Conservation (phyloP, 352 stramenopile species). For the Phytophthora fragariaefolia region DNA sequence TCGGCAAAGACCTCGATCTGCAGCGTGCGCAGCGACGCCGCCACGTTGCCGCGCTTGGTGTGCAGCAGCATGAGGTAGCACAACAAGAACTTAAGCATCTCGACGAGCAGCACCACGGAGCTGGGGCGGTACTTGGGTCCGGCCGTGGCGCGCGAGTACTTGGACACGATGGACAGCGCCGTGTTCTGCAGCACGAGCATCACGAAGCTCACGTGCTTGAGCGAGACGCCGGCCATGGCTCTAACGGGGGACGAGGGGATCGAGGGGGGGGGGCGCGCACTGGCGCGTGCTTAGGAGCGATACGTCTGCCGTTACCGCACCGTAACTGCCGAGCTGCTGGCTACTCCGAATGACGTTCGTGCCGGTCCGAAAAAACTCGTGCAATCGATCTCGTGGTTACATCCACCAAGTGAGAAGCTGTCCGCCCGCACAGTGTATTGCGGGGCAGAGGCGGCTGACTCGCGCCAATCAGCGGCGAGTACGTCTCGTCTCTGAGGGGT, state of each 20-base stretch:
- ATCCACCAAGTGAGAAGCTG: background rate
- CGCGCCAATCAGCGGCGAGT: slow-evolving; percentile 23
- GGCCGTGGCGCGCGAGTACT: slow-evolving; percentile 77
- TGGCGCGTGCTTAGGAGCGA: background rate
- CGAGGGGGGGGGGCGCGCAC: no score
- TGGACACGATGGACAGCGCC: slow-evolving; percentile 86
- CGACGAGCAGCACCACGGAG: slow-evolving; percentile 83
- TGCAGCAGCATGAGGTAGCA: slow-evolving; percentile 79
- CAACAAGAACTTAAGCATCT: slow-evolving; percentile 83
- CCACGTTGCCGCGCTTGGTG: slow-evolving; percentile 65
- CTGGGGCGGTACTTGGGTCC: slow-evolving; percentile 86
- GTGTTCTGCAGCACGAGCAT: slow-evolving; percentile 91
- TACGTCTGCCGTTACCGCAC: slow-evolving; percentile 19
- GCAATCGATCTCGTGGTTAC: background rate
- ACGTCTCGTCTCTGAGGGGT: slow-evolving; percentile 7
- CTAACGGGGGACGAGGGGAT: background rate
- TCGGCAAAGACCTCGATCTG: slow-evolving; percentile 85
- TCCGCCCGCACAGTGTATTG: background rate
- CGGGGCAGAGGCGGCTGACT: background rate
- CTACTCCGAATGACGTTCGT: slow-evolving; percentile 11
- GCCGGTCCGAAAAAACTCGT: slow-evolving; percentile 1
- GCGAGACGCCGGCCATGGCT: slow-evolving; percentile 41
- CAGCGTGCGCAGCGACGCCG: slow-evolving; percentile 62
- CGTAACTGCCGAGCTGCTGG: slow-evolving; percentile 9
- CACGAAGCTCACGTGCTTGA: slow-evolving; percentile 85